Conservation (phyloP, 352 stramenopile species). For the Pythium pyrilobum region DNA sequence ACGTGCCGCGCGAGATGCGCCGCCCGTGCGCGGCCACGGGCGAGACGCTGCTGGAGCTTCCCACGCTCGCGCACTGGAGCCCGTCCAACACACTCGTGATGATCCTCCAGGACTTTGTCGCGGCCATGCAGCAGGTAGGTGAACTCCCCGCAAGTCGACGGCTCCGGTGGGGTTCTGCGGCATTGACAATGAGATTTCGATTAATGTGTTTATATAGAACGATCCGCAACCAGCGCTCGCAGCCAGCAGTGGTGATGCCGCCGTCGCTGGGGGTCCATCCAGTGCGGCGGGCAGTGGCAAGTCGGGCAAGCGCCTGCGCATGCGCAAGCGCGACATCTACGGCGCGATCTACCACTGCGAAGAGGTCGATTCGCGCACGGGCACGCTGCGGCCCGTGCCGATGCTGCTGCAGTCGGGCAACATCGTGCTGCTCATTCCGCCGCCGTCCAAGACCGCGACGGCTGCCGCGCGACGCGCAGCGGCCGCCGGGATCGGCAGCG, state of each 20-base stretch:
- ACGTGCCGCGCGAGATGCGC: slow-evolving; percentile 48
- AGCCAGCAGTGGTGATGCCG: neutral
- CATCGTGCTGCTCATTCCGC: slow-evolving; percentile 42
- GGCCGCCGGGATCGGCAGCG: no score
- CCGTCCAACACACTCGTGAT: slow-evolving; percentile 72
- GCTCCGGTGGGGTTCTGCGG: no score
- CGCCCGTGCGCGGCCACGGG: slow-evolving; percentile 4
- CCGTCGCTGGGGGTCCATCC: neutral
- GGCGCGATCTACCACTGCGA: slow-evolving; percentile 63
- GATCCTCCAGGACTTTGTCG: slow-evolving; percentile 65
- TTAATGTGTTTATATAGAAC: neutral
- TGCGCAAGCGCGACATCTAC: slow-evolving; percentile 68
- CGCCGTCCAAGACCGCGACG: slow-evolving; percentile 1
- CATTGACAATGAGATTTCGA: no score
- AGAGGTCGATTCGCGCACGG: slow-evolving; percentile 54
- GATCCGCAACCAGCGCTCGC: slow-evolving; percentile 8
- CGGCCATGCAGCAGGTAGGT: slow-evolving; percentile 47
- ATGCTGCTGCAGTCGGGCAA: slow-evolving; percentile 70
- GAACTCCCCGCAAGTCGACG: neutral
- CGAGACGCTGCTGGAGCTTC: slow-evolving; percentile 38
- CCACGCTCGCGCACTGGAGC: slow-evolving; percentile 60
- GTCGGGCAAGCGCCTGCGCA: slow-evolving; percentile 35
- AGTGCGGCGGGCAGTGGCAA: neutral
- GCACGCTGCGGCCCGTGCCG: slow-evolving; percentile 44
- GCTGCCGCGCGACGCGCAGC: neutral